phyloP scores from a whole-genome alignment of 768 basidiomycete species.

The Tricholoma hemisulphureum region DNA sequence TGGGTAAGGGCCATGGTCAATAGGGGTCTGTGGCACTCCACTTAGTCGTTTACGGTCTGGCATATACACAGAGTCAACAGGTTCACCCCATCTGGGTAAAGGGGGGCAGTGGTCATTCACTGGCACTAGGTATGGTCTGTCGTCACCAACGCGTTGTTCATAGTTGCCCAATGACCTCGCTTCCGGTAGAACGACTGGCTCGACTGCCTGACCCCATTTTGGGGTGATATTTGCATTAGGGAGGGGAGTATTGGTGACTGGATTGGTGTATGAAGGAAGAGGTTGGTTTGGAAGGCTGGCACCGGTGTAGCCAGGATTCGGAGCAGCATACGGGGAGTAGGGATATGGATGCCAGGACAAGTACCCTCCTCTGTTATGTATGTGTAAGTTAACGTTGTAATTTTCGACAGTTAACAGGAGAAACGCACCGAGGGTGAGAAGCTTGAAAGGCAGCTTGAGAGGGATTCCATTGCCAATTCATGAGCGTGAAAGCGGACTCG shows the following conservation, averaged over 20 bases:
- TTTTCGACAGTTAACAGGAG: too few species aligned
- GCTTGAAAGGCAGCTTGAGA: background rate
- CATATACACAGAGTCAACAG: background rate
- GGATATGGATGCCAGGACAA: background rate
- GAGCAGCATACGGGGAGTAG: background rate
- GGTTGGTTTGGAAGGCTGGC: background rate
- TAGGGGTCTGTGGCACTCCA: background rate
- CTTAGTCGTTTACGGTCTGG: background rate
- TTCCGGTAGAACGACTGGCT: background rate
- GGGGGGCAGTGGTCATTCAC: background rate
- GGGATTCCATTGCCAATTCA: background rate
- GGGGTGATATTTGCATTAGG: background rate
- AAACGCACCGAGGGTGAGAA: background rate
- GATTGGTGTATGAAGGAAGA: background rate
- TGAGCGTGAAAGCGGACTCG: too few species aligned
- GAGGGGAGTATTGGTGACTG: background rate
- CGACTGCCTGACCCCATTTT: background rate
- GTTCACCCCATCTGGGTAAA: background rate
- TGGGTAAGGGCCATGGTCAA: background rate
- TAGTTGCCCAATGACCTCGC: background rate
- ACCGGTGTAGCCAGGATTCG: background rate
- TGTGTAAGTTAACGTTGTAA: background rate
- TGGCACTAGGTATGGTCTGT: background rate
- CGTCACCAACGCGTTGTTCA: background rate
- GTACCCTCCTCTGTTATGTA: background rate